Percentiles rank a stretch among this genome's conserved stretches.
Evolutionary conservation across 2,329 filamentous ascomycete species (phyloP).

Genomic region (Aspergillus pseudoterreus): DNA sequence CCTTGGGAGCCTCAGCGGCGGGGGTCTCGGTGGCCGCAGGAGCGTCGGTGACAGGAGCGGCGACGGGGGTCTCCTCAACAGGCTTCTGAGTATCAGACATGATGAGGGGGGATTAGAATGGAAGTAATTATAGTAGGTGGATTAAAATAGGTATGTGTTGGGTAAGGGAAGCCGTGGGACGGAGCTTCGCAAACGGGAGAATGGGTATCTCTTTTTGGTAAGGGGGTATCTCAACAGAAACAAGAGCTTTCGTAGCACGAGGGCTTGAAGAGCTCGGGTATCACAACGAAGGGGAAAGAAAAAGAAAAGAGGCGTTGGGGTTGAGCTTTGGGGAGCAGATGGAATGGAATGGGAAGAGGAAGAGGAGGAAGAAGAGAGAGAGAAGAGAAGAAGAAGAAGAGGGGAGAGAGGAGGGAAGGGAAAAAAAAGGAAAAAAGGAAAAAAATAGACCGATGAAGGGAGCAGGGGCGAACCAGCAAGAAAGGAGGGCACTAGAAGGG

Average conservation of each 20-base stretch:
- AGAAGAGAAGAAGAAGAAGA: constrained; percentile 24
- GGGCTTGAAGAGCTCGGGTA: constrained; percentile 39
- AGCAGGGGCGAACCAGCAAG: background rate
- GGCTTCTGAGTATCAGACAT: constrained; percentile 75
- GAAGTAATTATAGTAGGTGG: constrained; percentile 6
- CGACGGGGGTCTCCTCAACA: constrained; percentile 55
- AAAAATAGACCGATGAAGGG: background rate
- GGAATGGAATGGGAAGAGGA: constrained; percentile 23
- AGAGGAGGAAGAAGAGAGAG: constrained; percentile 16
- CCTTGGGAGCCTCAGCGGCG: constrained; percentile 31
- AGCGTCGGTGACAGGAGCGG: constrained; percentile 34
- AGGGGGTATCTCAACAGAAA: constrained; percentile 34
- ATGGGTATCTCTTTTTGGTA: constrained; percentile 4
- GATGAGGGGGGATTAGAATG: constrained; percentile 29
- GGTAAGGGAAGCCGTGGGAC: constrained; percentile 12
- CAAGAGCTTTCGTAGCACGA: constrained; percentile 27
- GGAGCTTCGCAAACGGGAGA: constrained; percentile 16
- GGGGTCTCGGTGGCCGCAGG: constrained; percentile 37
- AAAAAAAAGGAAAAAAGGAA: constrained; percentile 13
- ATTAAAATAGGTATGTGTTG: constrained; percentile 16
- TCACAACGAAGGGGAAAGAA: constrained; percentile 28
- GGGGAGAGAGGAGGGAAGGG: constrained; percentile 20
- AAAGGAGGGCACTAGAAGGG: constrained; percentile 15
- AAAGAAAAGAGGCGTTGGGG: constrained; percentile 13
- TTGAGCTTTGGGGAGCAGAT: constrained; percentile 12